Conservation (phyloP, 768 basidiomycete genomes). For the Asterophora parasitica region DNA sequence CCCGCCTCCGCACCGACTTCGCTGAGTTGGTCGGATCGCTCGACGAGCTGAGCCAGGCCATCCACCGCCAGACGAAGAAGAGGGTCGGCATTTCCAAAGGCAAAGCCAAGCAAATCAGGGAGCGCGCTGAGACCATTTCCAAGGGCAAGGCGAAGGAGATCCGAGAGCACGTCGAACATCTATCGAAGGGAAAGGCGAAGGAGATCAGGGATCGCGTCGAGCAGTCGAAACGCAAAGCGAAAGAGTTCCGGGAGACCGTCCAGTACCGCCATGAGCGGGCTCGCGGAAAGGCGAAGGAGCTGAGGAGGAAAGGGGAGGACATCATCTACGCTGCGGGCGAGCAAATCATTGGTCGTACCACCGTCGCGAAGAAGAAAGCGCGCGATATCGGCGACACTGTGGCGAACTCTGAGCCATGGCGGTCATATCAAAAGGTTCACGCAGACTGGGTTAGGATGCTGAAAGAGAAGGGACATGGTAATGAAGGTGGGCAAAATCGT, state of each 20-base stretch:
- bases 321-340: conserved; percentile 40
- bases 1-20: conserved; percentile 46
- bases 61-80: conserved; percentile 43
- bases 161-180: conserved; percentile 38
- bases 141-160: conserved; percentile 42
- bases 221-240: conserved; percentile 38
- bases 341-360: conserved; percentile 35
- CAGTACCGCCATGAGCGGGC: conserved; percentile 48
- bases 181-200: conserved; percentile 42
- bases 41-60: conserved; percentile 49
- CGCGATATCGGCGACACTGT: conserved; percentile 29
- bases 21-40: conserved; percentile 55
- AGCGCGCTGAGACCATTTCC: conserved; percentile 11
- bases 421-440: conserved; percentile 27
- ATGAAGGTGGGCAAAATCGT: conserved; percentile 3
- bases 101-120: too few relatives aligned
- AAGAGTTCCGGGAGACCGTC: conserved; percentile 40
- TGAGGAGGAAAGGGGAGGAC: conserved; percentile 44
- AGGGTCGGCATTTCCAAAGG: conserved; percentile 35
- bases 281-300: conserved; percentile 46
- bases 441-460: conserved; percentile 26
- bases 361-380: conserved; percentile 16
- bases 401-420: conserved; percentile 28
- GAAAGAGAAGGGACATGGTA: conserved; percentile 14
- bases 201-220: conserved; percentile 35